Conservation (phyloP, 306 rosid species). For the Mimosa bimucronata region DNA sequence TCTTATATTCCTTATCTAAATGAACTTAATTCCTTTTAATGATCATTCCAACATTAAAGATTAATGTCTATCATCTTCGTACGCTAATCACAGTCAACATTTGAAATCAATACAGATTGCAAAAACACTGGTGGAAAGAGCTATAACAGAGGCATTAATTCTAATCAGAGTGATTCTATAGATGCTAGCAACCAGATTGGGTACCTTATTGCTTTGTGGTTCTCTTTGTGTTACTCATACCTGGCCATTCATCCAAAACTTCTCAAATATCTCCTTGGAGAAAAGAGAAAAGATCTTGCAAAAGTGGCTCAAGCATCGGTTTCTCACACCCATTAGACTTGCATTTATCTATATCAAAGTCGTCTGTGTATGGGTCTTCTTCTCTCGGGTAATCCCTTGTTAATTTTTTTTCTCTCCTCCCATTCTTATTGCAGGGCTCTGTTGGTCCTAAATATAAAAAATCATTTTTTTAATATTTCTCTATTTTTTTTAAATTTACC, state of each 20-base stretch:
- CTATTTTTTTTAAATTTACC: too few species aligned
- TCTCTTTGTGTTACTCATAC: slow-evolving; percentile 38
- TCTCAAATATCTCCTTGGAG: slow-evolving; percentile 46
- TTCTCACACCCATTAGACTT: slow-evolving; percentile 52
- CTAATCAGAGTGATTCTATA: slow-evolving; percentile 49
- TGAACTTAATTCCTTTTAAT: too few species aligned
- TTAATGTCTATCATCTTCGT: neutral
- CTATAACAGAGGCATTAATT: slow-evolving; percentile 42
- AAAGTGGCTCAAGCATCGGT: slow-evolving; percentile 43
- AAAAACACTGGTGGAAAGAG: slow-evolving; percentile 38
- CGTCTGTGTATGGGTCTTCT: slow-evolving; percentile 42
- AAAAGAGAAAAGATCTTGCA: slow-evolving; percentile 53
- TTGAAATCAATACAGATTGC: slow-evolving; percentile 44
- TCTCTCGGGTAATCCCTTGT: slow-evolving; percentile 45
- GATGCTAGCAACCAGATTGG: slow-evolving; percentile 50
- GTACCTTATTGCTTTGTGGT: slow-evolving; percentile 53
- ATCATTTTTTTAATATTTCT: too few species aligned
- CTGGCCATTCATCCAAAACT: slow-evolving; percentile 49
- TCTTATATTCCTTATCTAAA: neutral
- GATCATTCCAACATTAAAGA: too few species aligned
- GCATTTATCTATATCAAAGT: slow-evolving; percentile 52
- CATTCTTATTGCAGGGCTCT: too few species aligned
- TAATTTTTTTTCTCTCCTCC: too few species aligned
- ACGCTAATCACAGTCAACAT: neutral
- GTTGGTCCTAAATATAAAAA: too few species aligned